Base-by-base conservation (phyloP, 352 stramenopile genomes). In the Pythium inflatum region DNA sequence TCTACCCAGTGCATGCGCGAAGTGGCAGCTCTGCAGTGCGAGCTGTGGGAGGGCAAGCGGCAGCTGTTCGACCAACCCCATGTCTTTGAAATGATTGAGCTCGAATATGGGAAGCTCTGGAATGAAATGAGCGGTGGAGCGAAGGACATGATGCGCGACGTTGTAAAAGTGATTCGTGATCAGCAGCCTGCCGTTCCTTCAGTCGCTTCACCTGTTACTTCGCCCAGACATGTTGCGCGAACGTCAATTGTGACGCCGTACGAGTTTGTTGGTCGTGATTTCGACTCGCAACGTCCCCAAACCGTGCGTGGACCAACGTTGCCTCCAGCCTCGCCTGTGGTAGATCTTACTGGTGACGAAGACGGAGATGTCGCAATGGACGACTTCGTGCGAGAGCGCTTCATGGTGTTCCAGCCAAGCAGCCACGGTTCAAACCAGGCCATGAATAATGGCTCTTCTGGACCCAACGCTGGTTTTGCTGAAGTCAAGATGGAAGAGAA, bases 1-100 rank as follows among this genome's bases (percentile, higher is more conserved):
- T 88, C 84, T 7, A 83, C 69, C 54, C 81, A 92, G 61, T 49
- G 64, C 20, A 83, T 93, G 34, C 68, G 79, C 33, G 75, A 91
- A 46, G 85, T 91, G 25, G 83, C 80, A 2, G 73, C 77, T 33
- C 38, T 68, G 2, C 85, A 93, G 61, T 70, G 75, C 24, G 56
- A 81, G 20, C 36, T 93, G 3, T 93, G 87, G 87, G 64, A 81
- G 38, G 65, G 76, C 0, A 85, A 82, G 40, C 63, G 78, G 4
- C 45, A 62, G 3, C 13, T 82, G 3, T 71, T 92, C 4, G n/a
- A n/a, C n/a, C 66, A 75, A 0, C 45, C 58, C 24, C 67, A 73
- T 1, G 74, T 90, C 18, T 78, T 78, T 3, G 27, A 56, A 8
- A 49, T 81, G 12, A 57, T 94, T 27, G 68, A 77, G 20, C 25